Percentiles rank a stretch among this genome's conserved stretches.
These are phyloP conservation scores for Seiridium unicorne DNA, from an alignment of 2,329 filamentous ascomycete genomes.

Conservation along the genomic window DNA sequence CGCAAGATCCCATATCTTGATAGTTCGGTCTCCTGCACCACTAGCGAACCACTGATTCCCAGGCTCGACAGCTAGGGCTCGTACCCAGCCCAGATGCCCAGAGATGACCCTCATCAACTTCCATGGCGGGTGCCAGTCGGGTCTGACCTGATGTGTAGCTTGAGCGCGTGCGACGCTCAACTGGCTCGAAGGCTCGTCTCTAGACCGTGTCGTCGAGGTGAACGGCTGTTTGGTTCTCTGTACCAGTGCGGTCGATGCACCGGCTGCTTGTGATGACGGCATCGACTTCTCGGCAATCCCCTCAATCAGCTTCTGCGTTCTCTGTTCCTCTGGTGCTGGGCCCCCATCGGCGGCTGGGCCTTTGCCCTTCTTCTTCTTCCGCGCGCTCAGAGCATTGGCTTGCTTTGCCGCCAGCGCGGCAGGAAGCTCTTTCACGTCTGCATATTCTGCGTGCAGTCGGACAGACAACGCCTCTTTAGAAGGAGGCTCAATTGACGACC, in stretches of 20 bases:
- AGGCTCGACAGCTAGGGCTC: conserved; percentile 85
- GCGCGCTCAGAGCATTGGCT: conserved; percentile 25
- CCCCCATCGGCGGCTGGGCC: conserved; percentile 19
- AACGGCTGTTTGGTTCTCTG: conserved; percentile 27
- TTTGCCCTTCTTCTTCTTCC: conserved; percentile 26
- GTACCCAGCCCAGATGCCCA: conserved; percentile 93
- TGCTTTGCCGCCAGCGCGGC: conserved; percentile 33
- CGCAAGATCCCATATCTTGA: conserved; percentile 98
- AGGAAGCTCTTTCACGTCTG: conserved; percentile 25
- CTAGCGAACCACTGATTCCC: conserved; percentile 98
- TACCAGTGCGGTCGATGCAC: conserved; percentile 34
- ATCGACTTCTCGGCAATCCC: conserved; percentile 44
- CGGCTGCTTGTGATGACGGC: conserved; percentile 14
- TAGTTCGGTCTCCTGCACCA: conserved; percentile 91
- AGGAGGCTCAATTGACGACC: too few relatives aligned
- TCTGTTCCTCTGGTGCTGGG: conserved; percentile 32
- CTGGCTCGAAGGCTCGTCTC: conserved; percentile 17
- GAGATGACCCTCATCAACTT: conserved; percentile 98
- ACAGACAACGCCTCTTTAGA: conserved; percentile 22
- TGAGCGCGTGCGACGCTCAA: conserved; percentile 30
- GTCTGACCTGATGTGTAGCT: conserved; percentile 56
- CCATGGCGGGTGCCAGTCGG: conserved; percentile 97
- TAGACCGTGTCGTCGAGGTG: conserved; percentile 15
- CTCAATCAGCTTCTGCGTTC: conserved; percentile 67
- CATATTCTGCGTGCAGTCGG: conserved; percentile 30